Evolutionary conservation across 2,329 filamentous ascomycete species (phyloP), one percentile per base, ranked within the genome.

Genomic region (Cladosporium velox): DNA sequence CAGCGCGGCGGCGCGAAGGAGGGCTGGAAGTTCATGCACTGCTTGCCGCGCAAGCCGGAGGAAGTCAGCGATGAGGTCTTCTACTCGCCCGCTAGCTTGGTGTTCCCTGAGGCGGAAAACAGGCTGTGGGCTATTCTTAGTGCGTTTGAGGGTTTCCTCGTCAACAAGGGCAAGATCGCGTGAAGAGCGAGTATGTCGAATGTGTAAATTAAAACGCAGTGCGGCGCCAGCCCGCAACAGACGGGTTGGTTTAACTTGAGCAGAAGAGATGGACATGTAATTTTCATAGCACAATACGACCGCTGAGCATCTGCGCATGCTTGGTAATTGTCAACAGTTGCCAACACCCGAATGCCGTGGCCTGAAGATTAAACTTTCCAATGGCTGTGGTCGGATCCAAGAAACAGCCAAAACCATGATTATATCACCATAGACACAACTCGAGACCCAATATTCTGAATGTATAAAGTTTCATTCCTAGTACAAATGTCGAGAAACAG

Each of bases 11-110:
- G 92, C 24, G 95, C 95, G 51, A 96, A 95, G 78, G 84, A 90
- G 15, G 86, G 86, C 69, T 99, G 95, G 95, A 93, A 92, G 79
- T 99, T 99, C 78, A 97, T 99, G 95, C 95, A 99, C 82, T 99
- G 95, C 78, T 80, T 99, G 67, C 95, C 95, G 15, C 87, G 95
- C 69, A 93, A 99, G 76, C 87, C 87, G 0, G 94, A 99, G 78
- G 95, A 99, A 81, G 95, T 99, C 38, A 88, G 86, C 66, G 94
- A 99, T 74, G 93, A 95, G 75, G 93, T 99, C 1, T 98, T 99
- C 76, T 97, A 98, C 79, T 89, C 91, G 58, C 84, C 87, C 0
- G 86, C 90, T 74, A 96, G 91, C 47, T 82, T 99, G 30, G 95
- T 98, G 4, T 99, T 97, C 81, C 88, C 87, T 1, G 95, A 99